Evolutionary conservation across 192 early-diverging fungal species (phyloP).

Genomic region (Rhizophagus prolifer): DNA sequence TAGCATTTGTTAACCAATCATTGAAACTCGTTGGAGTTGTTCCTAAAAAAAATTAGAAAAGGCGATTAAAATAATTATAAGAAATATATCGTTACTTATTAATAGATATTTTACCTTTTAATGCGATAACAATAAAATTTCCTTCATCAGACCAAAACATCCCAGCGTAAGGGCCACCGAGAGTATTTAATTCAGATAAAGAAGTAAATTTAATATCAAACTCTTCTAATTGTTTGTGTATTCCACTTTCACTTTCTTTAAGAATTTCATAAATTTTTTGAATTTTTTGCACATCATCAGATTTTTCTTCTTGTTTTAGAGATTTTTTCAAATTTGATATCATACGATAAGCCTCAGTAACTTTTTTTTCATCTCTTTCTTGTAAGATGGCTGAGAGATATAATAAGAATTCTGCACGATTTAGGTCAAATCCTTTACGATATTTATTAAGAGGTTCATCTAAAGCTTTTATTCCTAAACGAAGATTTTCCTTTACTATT

Average conservation of each 20-base stretch:
- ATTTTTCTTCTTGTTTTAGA: background rate
- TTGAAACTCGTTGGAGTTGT: conserved; percentile 51
- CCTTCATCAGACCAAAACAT: conserved; percentile 45
- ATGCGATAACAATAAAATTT: conserved; percentile 46
- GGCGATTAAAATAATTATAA: too few relatives aligned
- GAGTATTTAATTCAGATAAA: conserved; percentile 46
- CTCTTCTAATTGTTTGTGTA: conserved; percentile 30
- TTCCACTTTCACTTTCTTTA: conserved; percentile 35
- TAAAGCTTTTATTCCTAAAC: background rate
- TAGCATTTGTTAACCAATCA: conserved; percentile 48
- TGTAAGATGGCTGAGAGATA: conserved; percentile 48
- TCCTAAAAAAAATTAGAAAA: conserved; percentile 24
- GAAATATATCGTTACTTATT: too few relatives aligned
- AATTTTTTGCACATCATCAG: conserved; percentile 19
- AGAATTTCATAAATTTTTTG: conserved; percentile 24
- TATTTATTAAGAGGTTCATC: background rate
- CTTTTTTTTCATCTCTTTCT: conserved; percentile 47
- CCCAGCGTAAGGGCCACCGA: conserved; percentile 51
- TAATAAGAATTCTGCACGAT: conserved; percentile 45
- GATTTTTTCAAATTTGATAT: conserved; percentile 16
- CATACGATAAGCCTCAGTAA: conserved; percentile 38
- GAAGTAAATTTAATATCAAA: conserved; percentile 42
- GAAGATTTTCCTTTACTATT: too few relatives aligned
- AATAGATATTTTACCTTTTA: conserved; percentile 28
- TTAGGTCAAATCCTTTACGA: conserved; percentile 33